phyloP scores from a whole-genome alignment of 805 yeast genomes.

The Ogataea nakhonphanomensis region DNA sequence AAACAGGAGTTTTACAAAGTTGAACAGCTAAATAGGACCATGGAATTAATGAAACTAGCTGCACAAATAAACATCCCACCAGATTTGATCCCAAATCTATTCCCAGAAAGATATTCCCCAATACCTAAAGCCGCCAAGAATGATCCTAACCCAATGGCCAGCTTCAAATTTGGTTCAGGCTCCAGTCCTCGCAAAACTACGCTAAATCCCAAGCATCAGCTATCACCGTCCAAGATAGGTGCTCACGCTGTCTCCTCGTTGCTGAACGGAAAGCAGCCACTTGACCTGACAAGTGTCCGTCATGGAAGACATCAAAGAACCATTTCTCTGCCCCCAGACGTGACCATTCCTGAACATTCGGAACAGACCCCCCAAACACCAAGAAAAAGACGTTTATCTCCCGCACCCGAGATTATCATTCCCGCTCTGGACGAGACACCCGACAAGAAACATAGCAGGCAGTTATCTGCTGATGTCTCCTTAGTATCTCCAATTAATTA shows the following conservation, averaged over 20 bases:
- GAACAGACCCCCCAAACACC: slow-evolving; percentile 12
- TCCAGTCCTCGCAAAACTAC: slow-evolving; percentile 16
- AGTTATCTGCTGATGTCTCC: slow-evolving; percentile 9
- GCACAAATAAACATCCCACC: slow-evolving; percentile 60
- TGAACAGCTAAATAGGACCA: slow-evolving; percentile 57
- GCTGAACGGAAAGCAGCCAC: slow-evolving; percentile 23
- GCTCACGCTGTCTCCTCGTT: slow-evolving; percentile 63
- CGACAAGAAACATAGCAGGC: slow-evolving; percentile 6
- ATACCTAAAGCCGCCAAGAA: slow-evolving; percentile 1
- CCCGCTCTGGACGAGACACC: slow-evolving; percentile 10
- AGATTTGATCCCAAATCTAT: slow-evolving; percentile 56
- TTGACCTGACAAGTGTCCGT: slow-evolving; percentile 20
- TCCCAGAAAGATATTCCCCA: slow-evolving; percentile 24
- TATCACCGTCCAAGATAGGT: slow-evolving; percentile 55
- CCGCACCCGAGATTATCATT: slow-evolving; percentile 9
- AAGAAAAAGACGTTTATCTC: slow-evolving; percentile 14
- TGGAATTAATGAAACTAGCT: slow-evolving; percentile 63
- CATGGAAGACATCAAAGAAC: slow-evolving; percentile 38
- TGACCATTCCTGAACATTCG: slow-evolving; percentile 31
- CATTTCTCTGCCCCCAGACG: slow-evolving; percentile 38
- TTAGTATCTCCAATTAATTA: slow-evolving; percentile 8
- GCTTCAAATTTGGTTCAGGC: slow-evolving; percentile 32
- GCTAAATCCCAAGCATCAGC: slow-evolving; percentile 21
- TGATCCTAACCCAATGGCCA: slow-evolving; percentile 22
- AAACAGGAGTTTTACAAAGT: slow-evolving; percentile 72